Percentiles rank a stretch among this genome's conserved stretches.
Evolutionary conservation across 352 stramenopile species (phyloP).

Genomic region (Phytophthora colocasiae): DNA sequence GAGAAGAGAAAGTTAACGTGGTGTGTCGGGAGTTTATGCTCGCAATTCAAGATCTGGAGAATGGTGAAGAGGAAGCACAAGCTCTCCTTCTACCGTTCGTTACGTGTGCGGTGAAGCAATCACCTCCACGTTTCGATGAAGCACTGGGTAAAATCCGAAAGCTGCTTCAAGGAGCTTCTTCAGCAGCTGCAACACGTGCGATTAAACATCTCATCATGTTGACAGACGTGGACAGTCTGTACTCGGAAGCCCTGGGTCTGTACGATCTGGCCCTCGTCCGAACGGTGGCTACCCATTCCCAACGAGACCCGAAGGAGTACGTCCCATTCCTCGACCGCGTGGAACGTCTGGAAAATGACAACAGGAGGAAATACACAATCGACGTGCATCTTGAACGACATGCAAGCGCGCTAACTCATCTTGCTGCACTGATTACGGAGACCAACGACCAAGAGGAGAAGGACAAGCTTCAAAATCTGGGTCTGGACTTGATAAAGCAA

Average conservation of each 20-base stretch:
- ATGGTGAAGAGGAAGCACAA: slow-evolving; percentile 10
- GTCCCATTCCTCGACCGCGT: slow-evolving; percentile 68
- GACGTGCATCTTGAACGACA: slow-evolving; percentile 59
- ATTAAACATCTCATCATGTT: slow-evolving; percentile 83
- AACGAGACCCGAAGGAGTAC: slow-evolving; percentile 80
- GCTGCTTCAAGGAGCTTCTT: slow-evolving; percentile 26
- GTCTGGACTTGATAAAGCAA: slow-evolving; percentile 49
- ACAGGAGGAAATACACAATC: slow-evolving; percentile 65
- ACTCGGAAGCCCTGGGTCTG: slow-evolving; percentile 66
- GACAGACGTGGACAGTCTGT: slow-evolving; percentile 70
- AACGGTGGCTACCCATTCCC: slow-evolving; percentile 64
- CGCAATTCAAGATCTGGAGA: slow-evolving; percentile 43
- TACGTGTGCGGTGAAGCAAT: slow-evolving; percentile 73
- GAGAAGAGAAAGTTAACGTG: slow-evolving; percentile 54
- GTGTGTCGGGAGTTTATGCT: slow-evolving; percentile 62
- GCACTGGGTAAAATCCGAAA: slow-evolving; percentile 51
- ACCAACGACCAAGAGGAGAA: slow-evolving; percentile 32
- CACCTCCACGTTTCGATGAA: slow-evolving; percentile 52
- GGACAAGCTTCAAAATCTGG: slow-evolving; percentile 26
- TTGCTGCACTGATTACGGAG: slow-evolving; percentile 40
- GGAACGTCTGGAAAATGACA: slow-evolving; percentile 37
- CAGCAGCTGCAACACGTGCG: slow-evolving; percentile 46
- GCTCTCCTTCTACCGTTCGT: slow-evolving; percentile 69
- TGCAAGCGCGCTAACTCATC: slow-evolving; percentile 52
- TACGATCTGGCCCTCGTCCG: slow-evolving; percentile 77